These are phyloP conservation scores for Saccharum spontaneum DNA, from an alignment of 176 grass and related monocot species.

Conservation along the genomic window DNA sequence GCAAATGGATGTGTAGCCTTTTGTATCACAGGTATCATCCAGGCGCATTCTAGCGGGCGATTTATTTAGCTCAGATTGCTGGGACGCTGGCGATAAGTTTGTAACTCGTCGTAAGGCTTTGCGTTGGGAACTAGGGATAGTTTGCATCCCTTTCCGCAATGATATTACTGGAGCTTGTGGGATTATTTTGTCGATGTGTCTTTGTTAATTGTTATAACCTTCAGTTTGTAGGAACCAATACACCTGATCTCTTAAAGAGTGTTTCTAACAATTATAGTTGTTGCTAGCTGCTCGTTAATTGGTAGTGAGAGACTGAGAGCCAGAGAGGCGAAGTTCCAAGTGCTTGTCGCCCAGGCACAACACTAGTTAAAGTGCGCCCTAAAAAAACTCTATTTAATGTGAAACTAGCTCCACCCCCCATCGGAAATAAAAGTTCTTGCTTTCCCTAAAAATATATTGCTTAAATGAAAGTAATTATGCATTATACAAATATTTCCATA, in stretches of 20 bases:
- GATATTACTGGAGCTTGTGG: background rate
- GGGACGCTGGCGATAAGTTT: background rate
- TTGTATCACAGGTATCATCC: background rate
- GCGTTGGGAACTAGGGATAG: background rate
- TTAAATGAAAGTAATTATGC: too few relatives aligned
- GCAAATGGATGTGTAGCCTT: constrained; percentile 32
- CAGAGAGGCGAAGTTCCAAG: background rate
- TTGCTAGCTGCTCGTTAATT: background rate
- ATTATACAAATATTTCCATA: too few relatives aligned
- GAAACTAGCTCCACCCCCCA: too few relatives aligned
- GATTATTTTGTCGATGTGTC: background rate
- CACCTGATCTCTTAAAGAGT: too few relatives aligned
- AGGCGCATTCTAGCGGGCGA: background rate
- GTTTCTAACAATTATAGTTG: too few relatives aligned
- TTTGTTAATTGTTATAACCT: background rate
- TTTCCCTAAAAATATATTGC: too few relatives aligned
- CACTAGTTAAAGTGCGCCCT: too few relatives aligned
- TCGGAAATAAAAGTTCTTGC: too few relatives aligned
- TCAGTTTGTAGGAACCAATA: background rate
- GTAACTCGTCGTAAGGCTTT: background rate
- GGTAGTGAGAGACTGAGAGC: background rate
- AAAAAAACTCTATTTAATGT: too few relatives aligned
- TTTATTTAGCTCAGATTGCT: background rate
- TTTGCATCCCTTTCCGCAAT: background rate
- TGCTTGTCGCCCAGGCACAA: too few relatives aligned